Percentiles rank a stretch among this genome's conserved stretches.
Evolutionary conservation across 1,139 yeast species (phyloP).

Genomic region (Scheffersomyces parashehatae): DNA sequence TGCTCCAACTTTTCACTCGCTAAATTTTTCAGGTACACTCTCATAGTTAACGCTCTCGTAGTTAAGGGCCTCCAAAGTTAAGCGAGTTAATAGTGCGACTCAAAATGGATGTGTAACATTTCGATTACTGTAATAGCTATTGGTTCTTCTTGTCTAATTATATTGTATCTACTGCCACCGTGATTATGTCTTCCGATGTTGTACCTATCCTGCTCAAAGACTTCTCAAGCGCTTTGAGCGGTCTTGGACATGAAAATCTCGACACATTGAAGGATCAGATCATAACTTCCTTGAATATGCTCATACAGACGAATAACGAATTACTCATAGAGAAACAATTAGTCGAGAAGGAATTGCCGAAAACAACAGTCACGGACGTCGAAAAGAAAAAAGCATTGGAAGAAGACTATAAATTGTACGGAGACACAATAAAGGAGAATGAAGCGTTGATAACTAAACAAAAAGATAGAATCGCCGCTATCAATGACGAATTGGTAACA

Average conservation of each 20-base stretch:
- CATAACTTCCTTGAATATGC: conserved; percentile 26
- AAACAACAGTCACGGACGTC: neutral
- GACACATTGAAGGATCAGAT: conserved; percentile 25
- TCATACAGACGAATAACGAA: conserved; percentile 33
- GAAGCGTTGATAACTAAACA: conserved; percentile 31
- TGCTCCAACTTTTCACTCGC: no score
- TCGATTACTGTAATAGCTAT: no score
- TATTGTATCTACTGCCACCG: no score
- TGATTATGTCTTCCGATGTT: conserved; percentile 4
- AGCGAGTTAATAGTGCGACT: no score
- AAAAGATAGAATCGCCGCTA: conserved; percentile 18
- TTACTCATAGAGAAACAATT: conserved; percentile 27
- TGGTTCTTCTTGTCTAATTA: no score
- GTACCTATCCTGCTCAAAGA: conserved; percentile 29
- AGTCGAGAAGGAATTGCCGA: conserved; percentile 11
- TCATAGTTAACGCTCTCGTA: no score
- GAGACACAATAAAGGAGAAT: conserved; percentile 37
- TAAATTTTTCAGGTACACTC: no score
- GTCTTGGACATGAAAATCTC: conserved; percentile 34
- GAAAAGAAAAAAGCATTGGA: conserved; percentile 12
- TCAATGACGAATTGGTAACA: conserved; percentile 25
- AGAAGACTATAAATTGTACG: conserved; percentile 29
- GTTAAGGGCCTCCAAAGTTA: no score
- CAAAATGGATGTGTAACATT: no score
- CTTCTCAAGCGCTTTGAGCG: conserved; percentile 33